These are phyloP conservation scores for Suhomyces terraborum DNA, from an alignment of 1,139 yeast species.

Conservation along the genomic window DNA sequence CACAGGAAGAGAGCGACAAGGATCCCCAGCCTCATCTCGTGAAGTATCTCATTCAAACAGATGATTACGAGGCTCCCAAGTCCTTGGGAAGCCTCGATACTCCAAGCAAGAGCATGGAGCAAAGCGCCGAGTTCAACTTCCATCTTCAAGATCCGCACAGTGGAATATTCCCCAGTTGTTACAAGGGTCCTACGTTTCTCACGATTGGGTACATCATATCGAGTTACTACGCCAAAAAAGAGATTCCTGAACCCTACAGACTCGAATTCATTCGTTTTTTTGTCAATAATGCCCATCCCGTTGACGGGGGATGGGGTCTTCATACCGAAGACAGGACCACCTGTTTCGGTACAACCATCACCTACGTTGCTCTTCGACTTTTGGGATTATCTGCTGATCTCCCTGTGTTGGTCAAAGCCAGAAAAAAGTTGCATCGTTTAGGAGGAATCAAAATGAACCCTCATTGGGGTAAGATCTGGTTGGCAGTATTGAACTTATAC, in stretches of 20 bases:
- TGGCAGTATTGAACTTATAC: constrained; percentile 76
- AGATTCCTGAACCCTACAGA: constrained; percentile 65
- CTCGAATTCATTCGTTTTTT: constrained; percentile 79
- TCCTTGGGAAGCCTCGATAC: constrained; percentile 33
- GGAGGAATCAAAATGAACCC: constrained; percentile 94
- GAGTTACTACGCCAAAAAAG: constrained; percentile 66
- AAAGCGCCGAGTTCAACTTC: constrained; percentile 73
- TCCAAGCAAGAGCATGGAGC: constrained; percentile 65
- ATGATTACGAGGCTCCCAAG: constrained; percentile 47
- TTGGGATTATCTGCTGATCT: constrained; percentile 75
- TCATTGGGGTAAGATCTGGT: constrained; percentile 98
- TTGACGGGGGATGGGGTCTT: constrained; percentile 99
- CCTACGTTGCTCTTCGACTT: constrained; percentile 76
- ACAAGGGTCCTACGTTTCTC: constrained; percentile 98
- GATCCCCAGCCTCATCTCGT: constrained; percentile 60
- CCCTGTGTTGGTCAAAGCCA: constrained; percentile 78
- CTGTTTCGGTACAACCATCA: constrained; percentile 90
- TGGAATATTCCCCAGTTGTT: constrained; percentile 89
- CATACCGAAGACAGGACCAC: constrained; percentile 92
- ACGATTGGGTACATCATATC: constrained; percentile 84
- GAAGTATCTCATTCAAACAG: constrained; percentile 54
- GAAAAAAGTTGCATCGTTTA: constrained; percentile 63
- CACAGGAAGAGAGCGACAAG: constrained; percentile 34
- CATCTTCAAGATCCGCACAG: constrained; percentile 68
- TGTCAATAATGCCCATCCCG: constrained; percentile 90